Evolutionary conservation across 2,329 filamentous ascomycete species (phyloP).

Genomic region (Penicillium sp.): DNA sequence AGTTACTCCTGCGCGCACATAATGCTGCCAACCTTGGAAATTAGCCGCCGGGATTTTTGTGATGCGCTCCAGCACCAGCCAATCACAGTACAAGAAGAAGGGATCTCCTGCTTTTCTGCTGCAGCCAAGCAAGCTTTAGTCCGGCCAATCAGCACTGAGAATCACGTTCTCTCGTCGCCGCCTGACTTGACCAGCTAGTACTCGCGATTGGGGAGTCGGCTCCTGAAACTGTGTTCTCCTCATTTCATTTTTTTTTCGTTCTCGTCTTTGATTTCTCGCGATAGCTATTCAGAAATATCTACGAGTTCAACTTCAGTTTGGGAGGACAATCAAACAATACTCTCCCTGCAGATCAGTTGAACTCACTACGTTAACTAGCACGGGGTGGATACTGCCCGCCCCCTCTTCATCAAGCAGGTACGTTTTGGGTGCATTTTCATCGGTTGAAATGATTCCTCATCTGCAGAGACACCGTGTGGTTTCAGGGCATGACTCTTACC

Average conservation of each 20-base stretch:
- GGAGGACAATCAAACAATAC: background rate
- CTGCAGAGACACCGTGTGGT: background rate
- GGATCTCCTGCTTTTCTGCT: background rate
- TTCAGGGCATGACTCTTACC: background rate
- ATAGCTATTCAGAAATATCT: background rate
- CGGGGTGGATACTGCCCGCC: background rate
- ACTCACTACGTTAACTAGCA: background rate
- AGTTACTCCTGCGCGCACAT: too few species aligned
- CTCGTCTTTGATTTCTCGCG: background rate
- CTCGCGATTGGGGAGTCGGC: background rate
- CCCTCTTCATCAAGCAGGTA: background rate
- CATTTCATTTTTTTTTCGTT: slow-evolving; percentile 3
- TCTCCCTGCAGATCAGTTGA: background rate
- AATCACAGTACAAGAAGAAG: background rate
- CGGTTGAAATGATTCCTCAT: background rate
- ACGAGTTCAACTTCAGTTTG: background rate
- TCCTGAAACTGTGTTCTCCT: slow-evolving; percentile 1
- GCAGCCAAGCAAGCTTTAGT: slow-evolving; percentile 5
- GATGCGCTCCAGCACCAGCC: background rate
- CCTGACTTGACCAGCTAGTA: slow-evolving; percentile 3
- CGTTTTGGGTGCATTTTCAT: background rate
- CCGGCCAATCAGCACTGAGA: slow-evolving; percentile 1
- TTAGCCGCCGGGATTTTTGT: slow-evolving; percentile 1
- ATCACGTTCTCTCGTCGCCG: background rate
- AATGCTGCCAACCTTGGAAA: background rate